Conservation (phyloP, 805 yeast species). For the Blastobotrys peoriensis region DNA sequence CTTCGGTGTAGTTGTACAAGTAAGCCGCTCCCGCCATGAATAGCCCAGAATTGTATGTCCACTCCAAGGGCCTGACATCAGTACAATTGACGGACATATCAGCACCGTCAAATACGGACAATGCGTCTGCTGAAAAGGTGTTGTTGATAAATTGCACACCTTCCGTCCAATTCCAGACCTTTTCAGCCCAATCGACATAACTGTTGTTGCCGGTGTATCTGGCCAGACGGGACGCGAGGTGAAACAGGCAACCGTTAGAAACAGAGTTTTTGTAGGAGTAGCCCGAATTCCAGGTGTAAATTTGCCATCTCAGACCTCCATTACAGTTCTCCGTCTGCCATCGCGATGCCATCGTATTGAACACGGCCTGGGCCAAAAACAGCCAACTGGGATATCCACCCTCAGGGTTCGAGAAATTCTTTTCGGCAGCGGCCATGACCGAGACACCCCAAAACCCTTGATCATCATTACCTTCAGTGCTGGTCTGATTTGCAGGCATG, state of each 20-base stretch:
- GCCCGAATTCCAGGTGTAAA: conserved; percentile 82
- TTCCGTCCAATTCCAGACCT: conserved; percentile 71
- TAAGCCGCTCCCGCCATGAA: conserved; percentile 65
- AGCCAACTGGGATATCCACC: conserved; percentile 61
- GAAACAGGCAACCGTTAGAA: conserved; percentile 78
- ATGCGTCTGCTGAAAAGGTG: conserved; percentile 19
- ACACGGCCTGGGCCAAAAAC: conserved; percentile 74
- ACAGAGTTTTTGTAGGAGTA: conserved; percentile 84
- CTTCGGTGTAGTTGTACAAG: conserved; percentile 56
- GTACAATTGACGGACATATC: conserved; percentile 43
- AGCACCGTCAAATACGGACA: conserved; percentile 67
- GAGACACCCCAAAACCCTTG: conserved; percentile 92
- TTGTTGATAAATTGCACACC: conserved; percentile 39
- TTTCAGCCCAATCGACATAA: conserved; percentile 67
- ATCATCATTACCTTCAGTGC: conserved; percentile 89
- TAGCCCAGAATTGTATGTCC: conserved; percentile 74
- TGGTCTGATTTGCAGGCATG: conserved; percentile 73
- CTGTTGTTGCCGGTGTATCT: conserved; percentile 67
- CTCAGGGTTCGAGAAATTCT: conserved; percentile 71
- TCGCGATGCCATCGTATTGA: conserved; percentile 72
- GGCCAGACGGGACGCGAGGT: conserved; percentile 75
- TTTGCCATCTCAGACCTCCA: conserved; percentile 92
- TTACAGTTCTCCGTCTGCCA: conserved; percentile 63
- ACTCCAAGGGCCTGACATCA: conserved; percentile 46
- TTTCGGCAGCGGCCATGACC: conserved; percentile 77